Evolutionary conservation across 352 stramenopile species (phyloP), one percentile per base, ranked within the genome.

Genomic region (Phytophthora melonis): DNA sequence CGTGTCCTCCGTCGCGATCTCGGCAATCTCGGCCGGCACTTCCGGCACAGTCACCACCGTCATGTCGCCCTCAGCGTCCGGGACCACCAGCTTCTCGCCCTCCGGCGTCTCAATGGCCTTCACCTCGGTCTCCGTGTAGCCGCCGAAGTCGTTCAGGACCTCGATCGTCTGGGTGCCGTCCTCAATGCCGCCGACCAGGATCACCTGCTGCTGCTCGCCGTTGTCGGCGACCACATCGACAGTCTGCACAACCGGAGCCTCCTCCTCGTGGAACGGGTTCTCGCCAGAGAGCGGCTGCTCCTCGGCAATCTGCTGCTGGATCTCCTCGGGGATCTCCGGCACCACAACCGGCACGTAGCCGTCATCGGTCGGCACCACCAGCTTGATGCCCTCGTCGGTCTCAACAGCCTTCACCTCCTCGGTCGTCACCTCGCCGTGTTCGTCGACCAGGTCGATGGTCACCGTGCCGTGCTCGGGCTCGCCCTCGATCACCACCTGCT

Each of bases 11-110:
- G 27, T 49, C 27, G 21, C 49, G 9, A 21, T 21, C n/a, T 47
- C 27, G n/a, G 52, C 62, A 77, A 83, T 77, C 27, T 58, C 74
- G 9, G 47, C 16, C 18, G 66, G 62, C 36, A 59, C 21, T 50
- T 72, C 27, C 49, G 45, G 54, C 32, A 63, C 52, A 19, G 52
- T n/a, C 63, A 73, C 61, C 3, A 55, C 19, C 4, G 55, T 62
- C 10, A 36, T 19, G 34, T 18, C 34, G 5, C 58, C 56, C 14
- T 71, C 45, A 11, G n/a, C 45, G 1, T 71, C 64, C 19, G 56
- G 41, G 9, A 71, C 39, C 54, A 34, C 55, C 13, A 71, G 21
- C 55, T 56, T 66, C 32, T 56, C 64, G 53, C 43, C 58, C 4
- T 54, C 30, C 6, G 41, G 6, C 3, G 50, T 72, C 66, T 72